Conservation (phyloP, 1,139 yeast species). For the Pneumocystis wakefieldiae region DNA sequence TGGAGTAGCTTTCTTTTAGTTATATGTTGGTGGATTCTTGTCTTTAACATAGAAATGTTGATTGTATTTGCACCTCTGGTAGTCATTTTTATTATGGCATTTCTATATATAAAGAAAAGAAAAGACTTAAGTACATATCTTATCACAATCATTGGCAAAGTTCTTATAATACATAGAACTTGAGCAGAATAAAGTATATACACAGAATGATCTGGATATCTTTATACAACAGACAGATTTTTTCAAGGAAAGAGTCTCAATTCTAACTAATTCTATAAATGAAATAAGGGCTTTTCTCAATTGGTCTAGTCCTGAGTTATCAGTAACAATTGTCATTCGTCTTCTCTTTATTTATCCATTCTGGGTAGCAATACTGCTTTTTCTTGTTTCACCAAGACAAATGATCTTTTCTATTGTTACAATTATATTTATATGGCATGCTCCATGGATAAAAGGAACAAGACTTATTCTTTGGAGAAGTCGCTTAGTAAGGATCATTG, state of each 20-base stretch:
- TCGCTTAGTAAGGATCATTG: slow-evolving; percentile 5
- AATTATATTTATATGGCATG: slow-evolving; percentile 5
- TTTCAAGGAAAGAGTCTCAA: background rate
- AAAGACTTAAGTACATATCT: background rate
- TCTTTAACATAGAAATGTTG: background rate
- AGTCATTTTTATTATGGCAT: background rate
- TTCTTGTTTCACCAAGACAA: background rate
- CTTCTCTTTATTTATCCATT: background rate
- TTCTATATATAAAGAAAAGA: background rate
- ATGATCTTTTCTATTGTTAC: background rate
- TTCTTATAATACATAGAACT: background rate
- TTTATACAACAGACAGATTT: background rate
- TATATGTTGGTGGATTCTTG: background rate
- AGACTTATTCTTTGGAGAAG: slow-evolving; percentile 9
- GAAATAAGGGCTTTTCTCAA: background rate
- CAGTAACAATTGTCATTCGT: background rate
- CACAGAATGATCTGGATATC: background rate
- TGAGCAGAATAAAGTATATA: background rate
- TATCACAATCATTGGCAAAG: background rate
- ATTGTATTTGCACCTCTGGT: background rate
- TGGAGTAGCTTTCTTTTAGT: background rate
- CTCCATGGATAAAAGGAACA: slow-evolving; percentile 8
- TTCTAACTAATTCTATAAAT: background rate
- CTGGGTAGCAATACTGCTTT: background rate
- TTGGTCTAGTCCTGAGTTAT: background rate